A percentile compares a stretch with the other conserved stretches of the same genome.
Conservation (phyloP, 768 basidiomycete genomes). For the Agaricus blazei region DNA sequence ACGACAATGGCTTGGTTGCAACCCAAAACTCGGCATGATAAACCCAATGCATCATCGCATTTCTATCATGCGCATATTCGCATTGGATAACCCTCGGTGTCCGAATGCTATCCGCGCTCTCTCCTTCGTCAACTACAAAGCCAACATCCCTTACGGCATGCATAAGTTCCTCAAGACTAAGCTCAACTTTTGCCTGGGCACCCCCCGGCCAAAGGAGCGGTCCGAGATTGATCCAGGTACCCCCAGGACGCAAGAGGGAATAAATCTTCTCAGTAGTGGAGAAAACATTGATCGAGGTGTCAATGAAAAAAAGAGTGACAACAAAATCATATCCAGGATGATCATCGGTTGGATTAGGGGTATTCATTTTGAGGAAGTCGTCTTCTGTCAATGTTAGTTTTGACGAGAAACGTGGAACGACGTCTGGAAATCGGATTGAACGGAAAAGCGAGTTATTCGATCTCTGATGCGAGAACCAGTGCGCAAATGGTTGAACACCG, state of each 20-base stretch:
- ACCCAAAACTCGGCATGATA: slow-evolving; percentile 70
- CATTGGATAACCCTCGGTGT: slow-evolving; percentile 45
- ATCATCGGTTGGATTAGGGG: slow-evolving; percentile 10
- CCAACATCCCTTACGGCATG: slow-evolving; percentile 47
- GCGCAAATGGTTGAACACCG: slow-evolving; percentile 51
- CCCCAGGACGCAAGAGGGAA: slow-evolving; percentile 52
- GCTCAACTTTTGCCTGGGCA: slow-evolving; percentile 47
- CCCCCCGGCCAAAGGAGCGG: slow-evolving; percentile 62
- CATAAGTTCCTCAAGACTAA: slow-evolving; percentile 63
- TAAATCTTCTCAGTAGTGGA: slow-evolving; percentile 54
- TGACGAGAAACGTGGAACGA: slow-evolving; percentile 41
- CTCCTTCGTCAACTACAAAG: slow-evolving; percentile 35
- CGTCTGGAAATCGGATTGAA: slow-evolving; percentile 53
- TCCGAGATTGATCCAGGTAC: slow-evolving; percentile 68
- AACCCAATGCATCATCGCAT: slow-evolving; percentile 69
- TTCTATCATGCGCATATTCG: slow-evolving; percentile 58
- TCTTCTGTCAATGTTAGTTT: slow-evolving; percentile 43
- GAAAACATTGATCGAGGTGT: slow-evolving; percentile 52
- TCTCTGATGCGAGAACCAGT: slow-evolving; percentile 70
- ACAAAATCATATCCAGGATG: slow-evolving; percentile 50
- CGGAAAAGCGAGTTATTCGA: slow-evolving; percentile 46
- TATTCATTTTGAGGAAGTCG: slow-evolving; percentile 50
- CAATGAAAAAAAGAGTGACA: slow-evolving; percentile 64
- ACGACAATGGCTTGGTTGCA: slow-evolving; percentile 29
- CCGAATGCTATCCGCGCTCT: slow-evolving; percentile 18